Evolutionary conservation across 169 alveolate species (phyloP).

Genomic region (Plasmodium knowlesi): DNA sequence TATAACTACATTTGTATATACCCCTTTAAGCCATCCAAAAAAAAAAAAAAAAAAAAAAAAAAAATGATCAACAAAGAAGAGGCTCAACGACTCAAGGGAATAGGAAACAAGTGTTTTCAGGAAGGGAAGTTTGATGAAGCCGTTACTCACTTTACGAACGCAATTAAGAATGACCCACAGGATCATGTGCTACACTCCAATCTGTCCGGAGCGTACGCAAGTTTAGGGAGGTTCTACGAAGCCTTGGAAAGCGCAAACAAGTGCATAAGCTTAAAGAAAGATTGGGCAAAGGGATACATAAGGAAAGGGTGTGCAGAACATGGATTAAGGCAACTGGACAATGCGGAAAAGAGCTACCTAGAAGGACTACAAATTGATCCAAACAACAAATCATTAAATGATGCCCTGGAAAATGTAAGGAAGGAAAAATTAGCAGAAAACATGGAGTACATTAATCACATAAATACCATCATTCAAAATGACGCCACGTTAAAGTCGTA

Average conservation of each 20-base stretch:
- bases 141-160: constrained; percentile 91
- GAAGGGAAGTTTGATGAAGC: constrained; percentile 93
- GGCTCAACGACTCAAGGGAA: constrained; percentile 90
- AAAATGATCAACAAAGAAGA: constrained; percentile 70
- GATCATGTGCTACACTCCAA: constrained; percentile 95
- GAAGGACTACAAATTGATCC: constrained; percentile 93
- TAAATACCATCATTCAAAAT: constrained; percentile 72
- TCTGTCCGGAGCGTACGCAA: constrained; percentile 94
- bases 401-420: constrained; percentile 85
- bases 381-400: constrained; percentile 87
- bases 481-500: constrained; percentile 68
- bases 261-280: constrained; percentile 93
- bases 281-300: constrained; percentile 94
- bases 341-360: constrained; percentile 90
- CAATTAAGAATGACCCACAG: constrained; percentile 91
- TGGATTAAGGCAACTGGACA: constrained; percentile 86
- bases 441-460: constrained; percentile 25
- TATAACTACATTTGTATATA: neutral
- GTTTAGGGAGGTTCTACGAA: constrained; percentile 87
- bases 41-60: no score
- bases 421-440: constrained; percentile 52
- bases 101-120: constrained; percentile 94
- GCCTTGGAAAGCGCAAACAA: constrained; percentile 94
- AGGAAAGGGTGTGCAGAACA: constrained; percentile 92
- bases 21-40: neutral